Conservation (phyloP, 352 stramenopile species). For the Elongisporangium prolatum region DNA sequence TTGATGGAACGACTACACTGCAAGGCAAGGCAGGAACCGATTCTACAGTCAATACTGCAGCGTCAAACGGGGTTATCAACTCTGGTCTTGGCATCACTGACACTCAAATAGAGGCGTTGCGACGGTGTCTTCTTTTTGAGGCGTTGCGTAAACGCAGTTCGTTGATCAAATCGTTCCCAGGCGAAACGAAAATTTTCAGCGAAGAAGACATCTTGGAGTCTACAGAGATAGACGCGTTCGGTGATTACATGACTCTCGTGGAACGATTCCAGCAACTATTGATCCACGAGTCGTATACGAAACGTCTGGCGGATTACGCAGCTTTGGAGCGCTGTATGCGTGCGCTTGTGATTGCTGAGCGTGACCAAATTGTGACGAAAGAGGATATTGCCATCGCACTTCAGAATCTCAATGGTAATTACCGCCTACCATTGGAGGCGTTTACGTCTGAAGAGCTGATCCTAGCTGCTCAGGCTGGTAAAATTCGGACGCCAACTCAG, state of each 20-base stretch:
- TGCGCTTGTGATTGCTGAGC: slow-evolving; percentile 30
- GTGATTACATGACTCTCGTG: slow-evolving; percentile 62
- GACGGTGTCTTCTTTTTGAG: slow-evolving; percentile 59
- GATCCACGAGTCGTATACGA: slow-evolving; percentile 66
- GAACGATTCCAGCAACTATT: slow-evolving; percentile 61
- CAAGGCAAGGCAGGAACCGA: neutral
- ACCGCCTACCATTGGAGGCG: slow-evolving; percentile 48
- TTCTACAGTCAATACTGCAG: neutral
- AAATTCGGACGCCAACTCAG: slow-evolving; percentile 48
- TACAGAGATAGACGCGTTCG: slow-evolving; percentile 57
- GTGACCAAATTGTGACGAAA: slow-evolving; percentile 59
- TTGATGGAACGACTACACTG: slow-evolving; percentile 6
- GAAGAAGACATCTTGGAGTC: slow-evolving; percentile 42
- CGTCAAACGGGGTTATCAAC: slow-evolving; percentile 19
- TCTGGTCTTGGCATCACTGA: slow-evolving; percentile 55
- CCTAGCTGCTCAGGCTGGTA: slow-evolving; percentile 27
- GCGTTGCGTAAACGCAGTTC: slow-evolving; percentile 68
- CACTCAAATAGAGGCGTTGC: slow-evolving; percentile 55
- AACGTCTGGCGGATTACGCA: slow-evolving; percentile 51
- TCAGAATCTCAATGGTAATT: slow-evolving; percentile 23
- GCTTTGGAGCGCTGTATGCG: slow-evolving; percentile 62
- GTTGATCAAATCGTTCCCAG: slow-evolving; percentile 57
- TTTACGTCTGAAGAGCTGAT: slow-evolving; percentile 65
- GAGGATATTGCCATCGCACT: slow-evolving; percentile 60
- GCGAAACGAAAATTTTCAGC: slow-evolving; percentile 36